Conservation (phyloP, 495 filamentous ascomycete species). For the Neurospora sp. region DNA sequence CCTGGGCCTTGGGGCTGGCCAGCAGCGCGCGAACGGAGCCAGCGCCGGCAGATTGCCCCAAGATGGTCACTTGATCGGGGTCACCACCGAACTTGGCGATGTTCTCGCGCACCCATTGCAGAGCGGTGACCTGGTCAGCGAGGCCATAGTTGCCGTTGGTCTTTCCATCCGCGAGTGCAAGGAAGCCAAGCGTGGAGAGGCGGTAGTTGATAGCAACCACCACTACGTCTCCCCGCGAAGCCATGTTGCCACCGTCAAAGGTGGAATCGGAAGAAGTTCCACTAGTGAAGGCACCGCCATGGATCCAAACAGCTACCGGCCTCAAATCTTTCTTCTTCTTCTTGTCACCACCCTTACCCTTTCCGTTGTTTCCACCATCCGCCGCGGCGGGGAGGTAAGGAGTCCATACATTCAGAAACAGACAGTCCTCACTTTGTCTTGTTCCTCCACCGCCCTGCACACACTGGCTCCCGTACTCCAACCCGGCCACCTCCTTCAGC, state of each 20-base stretch:
- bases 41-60: slow-evolving; percentile 47
- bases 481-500: slow-evolving; percentile 8
- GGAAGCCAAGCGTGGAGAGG: slow-evolving; percentile 51
- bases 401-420: slow-evolving; percentile 47
- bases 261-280: slow-evolving; percentile 32
- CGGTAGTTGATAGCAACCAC: slow-evolving; percentile 58
- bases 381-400: slow-evolving; percentile 30
- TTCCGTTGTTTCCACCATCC: slow-evolving; percentile 11
- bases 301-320: slow-evolving; percentile 45
- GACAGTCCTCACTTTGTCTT: slow-evolving; percentile 32
- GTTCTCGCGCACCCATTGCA: slow-evolving; percentile 56
- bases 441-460: slow-evolving; percentile 23
- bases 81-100: slow-evolving; percentile 54
- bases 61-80: slow-evolving; percentile 45
- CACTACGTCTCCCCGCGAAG: slow-evolving; percentile 46
- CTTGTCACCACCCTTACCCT: not conserved
- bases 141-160: slow-evolving; percentile 48
- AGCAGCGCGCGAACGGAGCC: slow-evolving; percentile 43
- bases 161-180: slow-evolving; percentile 32
- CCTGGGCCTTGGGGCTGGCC: slow-evolving; percentile 39
- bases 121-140: slow-evolving; percentile 45
- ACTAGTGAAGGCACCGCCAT: slow-evolving; percentile 31
- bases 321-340: slow-evolving; percentile 22
- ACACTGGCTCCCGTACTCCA: slow-evolving; percentile 31
- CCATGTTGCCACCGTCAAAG: slow-evolving; percentile 36